Evolutionary conservation across 805 yeast species (phyloP), one percentile per base, ranked within the genome.

Genomic region (Pichia gijzeniarum): DNA sequence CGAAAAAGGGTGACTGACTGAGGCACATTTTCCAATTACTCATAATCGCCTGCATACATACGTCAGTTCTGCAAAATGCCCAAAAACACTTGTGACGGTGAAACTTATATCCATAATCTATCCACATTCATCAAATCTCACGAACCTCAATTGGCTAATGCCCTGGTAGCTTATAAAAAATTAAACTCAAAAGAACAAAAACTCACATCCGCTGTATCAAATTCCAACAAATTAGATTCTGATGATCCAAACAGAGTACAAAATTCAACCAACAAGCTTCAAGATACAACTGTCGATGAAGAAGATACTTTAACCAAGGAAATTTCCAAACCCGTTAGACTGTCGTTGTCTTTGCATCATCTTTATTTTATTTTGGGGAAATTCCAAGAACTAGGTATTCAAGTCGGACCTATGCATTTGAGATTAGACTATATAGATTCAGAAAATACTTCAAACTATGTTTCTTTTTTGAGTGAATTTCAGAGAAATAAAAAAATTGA

Each of bases 371-470:
- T 80, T 19, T 60, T 77, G n/a, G 84, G 79, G 35, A 67, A 74
- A 43, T 77, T 81, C 44, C 62, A 79, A 68, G 65, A 69, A 46
- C 45, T 74, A 58, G 62, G 70, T 50, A 51, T 70, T 55, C 45
- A 74, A 27, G 77, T 80, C 9, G 87, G 87, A 0, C 85, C 86
- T 3, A 64, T 80, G 61, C 76, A 76, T 55, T 67, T 80, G 38
- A 67, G 82, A 51, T 61, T 80, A 19, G 84, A 80, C 51, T 76
- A 69, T 48, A 77, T 80, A 1, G 64, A 76, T 60, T 62, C 79
- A 52, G 69, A 63, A n/a, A 57, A 78, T 67, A 47, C 76, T 64
- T 44, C 75, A 59, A 65, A 67, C 48, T 70, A 70, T 50, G 80
- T 79, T 25, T 77, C 83, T 7, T 80, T 80, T 51, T 65, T 80